Evolutionary conservation across 176 grass and related monocot genomes (phyloP), one percentile per base, ranked within the genome.

Genomic region (Avena insularis): DNA sequence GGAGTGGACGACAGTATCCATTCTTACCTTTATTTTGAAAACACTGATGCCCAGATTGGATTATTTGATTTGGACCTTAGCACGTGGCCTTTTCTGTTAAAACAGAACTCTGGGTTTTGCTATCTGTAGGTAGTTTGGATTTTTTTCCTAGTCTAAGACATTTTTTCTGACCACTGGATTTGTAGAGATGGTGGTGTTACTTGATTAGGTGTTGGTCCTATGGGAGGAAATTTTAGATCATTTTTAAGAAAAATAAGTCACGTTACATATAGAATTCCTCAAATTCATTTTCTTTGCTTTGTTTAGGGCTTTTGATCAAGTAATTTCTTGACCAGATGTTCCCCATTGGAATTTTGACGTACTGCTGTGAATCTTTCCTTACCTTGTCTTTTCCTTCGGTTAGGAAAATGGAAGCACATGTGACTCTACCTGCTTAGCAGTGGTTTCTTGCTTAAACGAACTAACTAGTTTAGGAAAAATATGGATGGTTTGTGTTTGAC

Each of bases 31-130:
- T 17, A 15, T 79, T 79, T 86, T 78, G 57, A 14, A 13, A 47
- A 84, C 12, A 61, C 6, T 12, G 77, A 21, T 87, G 56, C 48
- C 13, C 79, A 19, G 4, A 67, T 79, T 87, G 54, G 25, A 87
- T 84, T 80, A 2, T 84, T 75, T 75, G 25, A 75, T 76, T 84
- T 91, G 69, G 77, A 91, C 59, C 69, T 77, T 85, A 85, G 85
- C 90, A 81, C 68, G 16, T 81, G 77, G 29, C 77, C 35, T 65
- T 88, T 84, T 85, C 20, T 77, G 38, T 80, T 55, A 40, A 75
- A 50, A 74, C 48, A 66, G n/a, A 43, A 19, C 33, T 27, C 47
- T 82, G 12, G 0, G 2, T 76, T 81, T 61, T 33, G 73, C 47
- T 76, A 76, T 25, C 46, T 49, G 73, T 31, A 53, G 73, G 14